phyloP scores from a whole-genome alignment of 2,329 filamentous ascomycete species.

The Teratosphaeria viscida region DNA sequence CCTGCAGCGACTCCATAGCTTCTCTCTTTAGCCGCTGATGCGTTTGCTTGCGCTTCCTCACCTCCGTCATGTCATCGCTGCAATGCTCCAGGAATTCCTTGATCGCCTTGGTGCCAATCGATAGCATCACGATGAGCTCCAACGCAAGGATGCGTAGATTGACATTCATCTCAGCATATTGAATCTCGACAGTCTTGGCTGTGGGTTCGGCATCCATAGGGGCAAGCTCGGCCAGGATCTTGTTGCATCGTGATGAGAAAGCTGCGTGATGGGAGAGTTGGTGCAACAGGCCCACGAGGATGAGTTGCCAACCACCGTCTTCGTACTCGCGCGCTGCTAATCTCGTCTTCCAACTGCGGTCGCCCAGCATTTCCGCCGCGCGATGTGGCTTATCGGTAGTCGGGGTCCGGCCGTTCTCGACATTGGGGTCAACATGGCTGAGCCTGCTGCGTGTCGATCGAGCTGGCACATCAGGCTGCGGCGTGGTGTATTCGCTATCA shows the following conservation, averaged over 20 bases:
- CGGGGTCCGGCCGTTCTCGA: slow-evolving; percentile 38
- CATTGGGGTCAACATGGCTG: slow-evolving; percentile 57
- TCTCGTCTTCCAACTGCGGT: slow-evolving; percentile 76
- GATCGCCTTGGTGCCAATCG: slow-evolving; percentile 74
- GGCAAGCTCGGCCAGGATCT: slow-evolving; percentile 69
- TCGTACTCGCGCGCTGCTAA: slow-evolving; percentile 74
- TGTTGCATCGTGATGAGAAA: slow-evolving; percentile 62
- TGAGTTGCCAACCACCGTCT: slow-evolving; percentile 83
- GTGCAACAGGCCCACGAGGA: slow-evolving; percentile 76
- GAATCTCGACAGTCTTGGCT: slow-evolving; percentile 58
- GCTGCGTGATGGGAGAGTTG: slow-evolving; percentile 70
- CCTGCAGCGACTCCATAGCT: slow-evolving; percentile 45
- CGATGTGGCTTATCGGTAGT: slow-evolving; percentile 40
- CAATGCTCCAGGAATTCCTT: slow-evolving; percentile 85
- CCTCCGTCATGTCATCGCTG: slow-evolving; percentile 85
- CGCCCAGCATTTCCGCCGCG: slow-evolving; percentile 63
- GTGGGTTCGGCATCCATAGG: slow-evolving; percentile 67
- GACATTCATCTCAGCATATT: slow-evolving; percentile 68
- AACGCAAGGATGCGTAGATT: slow-evolving; percentile 72
- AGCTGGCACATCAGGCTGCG: slow-evolving; percentile 60
- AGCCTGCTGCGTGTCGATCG: slow-evolving; percentile 79
- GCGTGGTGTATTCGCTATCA: slow-evolving; percentile 42
- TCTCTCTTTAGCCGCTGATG: slow-evolving; percentile 66
- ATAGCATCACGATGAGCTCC: slow-evolving; percentile 77
- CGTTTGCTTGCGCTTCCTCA: slow-evolving; percentile 92